Evolutionary conservation across 2,329 filamentous ascomycete species (phyloP), one percentile per base, ranked within the genome.

Genomic region (Fusarium pininemorale): DNA sequence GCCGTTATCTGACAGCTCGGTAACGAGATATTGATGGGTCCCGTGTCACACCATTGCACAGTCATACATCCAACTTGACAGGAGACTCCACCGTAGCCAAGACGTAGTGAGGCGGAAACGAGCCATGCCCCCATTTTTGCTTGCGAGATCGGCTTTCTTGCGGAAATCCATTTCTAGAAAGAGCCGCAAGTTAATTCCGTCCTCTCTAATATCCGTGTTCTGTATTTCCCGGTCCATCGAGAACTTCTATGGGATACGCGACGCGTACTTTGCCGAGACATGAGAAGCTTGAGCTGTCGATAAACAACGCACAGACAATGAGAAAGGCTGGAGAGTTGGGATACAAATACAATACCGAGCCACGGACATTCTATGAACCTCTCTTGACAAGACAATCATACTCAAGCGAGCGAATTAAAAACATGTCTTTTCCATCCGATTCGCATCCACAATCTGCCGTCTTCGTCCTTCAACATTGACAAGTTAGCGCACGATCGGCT

Each of bases 401-500:
- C 14, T 47, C 28, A 26, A 45, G 16, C 11, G 14, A 12, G n/a
- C 37, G n/a, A 35, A 39, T 44, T 7, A 56, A 24, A 10, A 4
- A 8, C 5, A 57, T 22, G 12, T 14, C 15, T 20, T n/a, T 57
- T 13, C 32, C 38, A n/a, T 26, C 26, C 12, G n/a, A 2, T 44
- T 20, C 16, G 16, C 32, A 44, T 30, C 51, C 50, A 35, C 32
- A 37, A 24, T 42, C 28, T 22, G 24, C 26, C 30, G 18, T 35
- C 54, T 16, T n/a, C 9, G 30, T 57, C n/a, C 38, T 14, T 28
- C 13, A 4, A 30, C 38, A 12, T 16, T 10, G 24, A 24, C 37
- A 39, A 35, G 28, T 42, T 61, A 56, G 58, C 58, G 37, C 11
- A 28, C 12, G 39, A 51, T 67, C 65, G 65, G 65, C 65, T 56